phyloP scores from a whole-genome alignment of 495 filamentous ascomycete species.

The Jackrogersella minutella region DNA sequence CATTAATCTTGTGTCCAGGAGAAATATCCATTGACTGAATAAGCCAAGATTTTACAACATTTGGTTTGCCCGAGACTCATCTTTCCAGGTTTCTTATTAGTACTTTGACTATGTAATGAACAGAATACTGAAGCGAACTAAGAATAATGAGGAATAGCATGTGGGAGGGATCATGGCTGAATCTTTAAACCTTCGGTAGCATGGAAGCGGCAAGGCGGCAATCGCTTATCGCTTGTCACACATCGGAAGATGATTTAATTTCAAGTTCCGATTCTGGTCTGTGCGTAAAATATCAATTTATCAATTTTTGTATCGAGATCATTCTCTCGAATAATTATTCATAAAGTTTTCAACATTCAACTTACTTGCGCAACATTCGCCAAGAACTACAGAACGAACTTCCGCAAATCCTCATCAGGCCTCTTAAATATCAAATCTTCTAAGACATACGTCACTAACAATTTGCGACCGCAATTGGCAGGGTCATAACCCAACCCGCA shows the following conservation, averaged over 20 bases:
- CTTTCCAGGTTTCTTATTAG: no score
- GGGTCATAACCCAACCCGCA: not conserved
- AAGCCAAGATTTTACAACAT: no score
- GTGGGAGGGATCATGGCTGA: no score
- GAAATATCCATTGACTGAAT: no score
- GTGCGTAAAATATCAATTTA: constrained; percentile 23
- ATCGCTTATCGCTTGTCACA: constrained; percentile 27
- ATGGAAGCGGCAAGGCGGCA: constrained; percentile 18
- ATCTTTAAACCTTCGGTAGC: no score
- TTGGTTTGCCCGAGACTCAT: no score
- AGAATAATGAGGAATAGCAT: not conserved
- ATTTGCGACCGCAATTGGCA: not conserved
- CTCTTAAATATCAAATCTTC: not conserved
- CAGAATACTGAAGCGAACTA: no score
- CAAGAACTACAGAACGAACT: not conserved
- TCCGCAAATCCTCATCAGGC: not conserved
- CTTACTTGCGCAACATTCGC: not conserved
- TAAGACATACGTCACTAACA: not conserved
- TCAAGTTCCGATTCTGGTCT: constrained; percentile 8
- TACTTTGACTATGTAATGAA: no score
- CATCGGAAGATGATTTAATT: constrained; percentile 26
- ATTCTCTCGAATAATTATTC: constrained; percentile 5
- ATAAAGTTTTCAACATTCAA: not conserved
- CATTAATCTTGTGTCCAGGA: no score
- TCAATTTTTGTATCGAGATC: constrained; percentile 24